Percentiles rank a stretch among this genome's conserved stretches.
Evolutionary conservation across 2,329 filamentous ascomycete genomes (phyloP).

Genomic region (Pseudopithomyces chartarum): DNA sequence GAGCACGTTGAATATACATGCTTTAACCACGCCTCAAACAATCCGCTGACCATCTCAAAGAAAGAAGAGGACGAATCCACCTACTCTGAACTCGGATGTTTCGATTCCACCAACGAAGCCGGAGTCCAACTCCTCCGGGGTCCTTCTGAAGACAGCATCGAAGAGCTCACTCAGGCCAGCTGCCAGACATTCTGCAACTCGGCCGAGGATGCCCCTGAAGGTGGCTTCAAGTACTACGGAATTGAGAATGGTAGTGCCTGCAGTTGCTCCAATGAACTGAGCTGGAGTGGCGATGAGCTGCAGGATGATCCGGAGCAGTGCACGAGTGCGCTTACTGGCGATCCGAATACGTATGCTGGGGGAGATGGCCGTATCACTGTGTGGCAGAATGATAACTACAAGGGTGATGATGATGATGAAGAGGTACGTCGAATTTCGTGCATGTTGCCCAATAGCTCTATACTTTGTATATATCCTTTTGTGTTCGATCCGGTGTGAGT

Average conservation of each 20-base stretch:
- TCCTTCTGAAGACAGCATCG: neutral
- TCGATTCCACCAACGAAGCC: neutral
- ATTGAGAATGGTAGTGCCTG: neutral
- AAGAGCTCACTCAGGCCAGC: neutral
- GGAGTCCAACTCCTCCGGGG: neutral
- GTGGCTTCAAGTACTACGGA: neutral
- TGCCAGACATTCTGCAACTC: neutral
- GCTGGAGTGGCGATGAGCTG: neutral
- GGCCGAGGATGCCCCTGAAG: neutral
- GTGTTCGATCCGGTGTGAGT: neutral
- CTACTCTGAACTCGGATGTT: neutral
- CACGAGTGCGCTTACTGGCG: neutral
- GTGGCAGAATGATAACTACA: constrained; percentile 8
- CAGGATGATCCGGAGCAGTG: neutral
- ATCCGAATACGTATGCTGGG: constrained; percentile 5
- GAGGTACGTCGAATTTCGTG: constrained; percentile 9
- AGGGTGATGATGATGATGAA: too few relatives aligned
- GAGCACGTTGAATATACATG: constrained; percentile 4
- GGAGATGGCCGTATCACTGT: constrained; percentile 9
- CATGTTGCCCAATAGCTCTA: neutral
- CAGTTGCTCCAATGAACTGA: neutral
- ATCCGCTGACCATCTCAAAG: constrained; percentile 7
- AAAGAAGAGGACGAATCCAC: too few relatives aligned
- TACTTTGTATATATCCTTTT: neutral
- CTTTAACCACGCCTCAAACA: constrained; percentile 1